Percentiles rank a stretch among this genome's conserved stretches.
phyloP scores from a whole-genome alignment of 148 eudicot species.

The Diospyros kaki region DNA sequence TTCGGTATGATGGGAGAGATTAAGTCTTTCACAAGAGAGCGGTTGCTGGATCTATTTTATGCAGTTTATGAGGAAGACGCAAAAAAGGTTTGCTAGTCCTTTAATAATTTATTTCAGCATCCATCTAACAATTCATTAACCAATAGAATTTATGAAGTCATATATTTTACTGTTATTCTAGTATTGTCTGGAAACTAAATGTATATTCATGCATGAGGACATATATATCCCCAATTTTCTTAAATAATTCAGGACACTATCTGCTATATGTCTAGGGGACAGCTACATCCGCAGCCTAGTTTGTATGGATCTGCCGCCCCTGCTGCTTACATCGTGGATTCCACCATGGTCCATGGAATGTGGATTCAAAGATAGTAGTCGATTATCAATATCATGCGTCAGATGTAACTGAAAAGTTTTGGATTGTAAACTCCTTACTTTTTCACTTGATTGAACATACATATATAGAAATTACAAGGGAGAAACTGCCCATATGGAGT shows the following conservation, averaged over 20 bases:
- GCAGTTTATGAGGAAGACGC: slow-evolving; percentile 92
- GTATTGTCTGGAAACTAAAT: not conserved
- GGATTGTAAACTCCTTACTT: no score
- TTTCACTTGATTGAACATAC: no score
- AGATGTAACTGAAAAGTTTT: not conserved
- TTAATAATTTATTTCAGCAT: slow-evolving; percentile 1
- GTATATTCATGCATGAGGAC: not conserved
- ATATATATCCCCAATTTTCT: not conserved
- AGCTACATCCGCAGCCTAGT: not conserved
- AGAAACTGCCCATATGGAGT: no score
- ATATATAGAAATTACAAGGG: no score
- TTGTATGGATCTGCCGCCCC: not conserved
- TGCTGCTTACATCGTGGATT: not conserved
- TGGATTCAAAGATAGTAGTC: not conserved
- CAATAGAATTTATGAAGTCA: not conserved
- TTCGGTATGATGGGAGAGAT: slow-evolving; percentile 99
- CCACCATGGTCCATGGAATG: not conserved
- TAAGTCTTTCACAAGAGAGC: slow-evolving; percentile 80
- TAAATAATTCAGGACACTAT: not conserved
- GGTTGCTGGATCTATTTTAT: slow-evolving; percentile 85
- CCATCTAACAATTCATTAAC: not conserved
- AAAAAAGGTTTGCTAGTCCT: slow-evolving; percentile 53
- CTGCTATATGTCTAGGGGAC: not conserved
- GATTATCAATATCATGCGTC: not conserved
- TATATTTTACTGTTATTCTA: not conserved